Base-by-base conservation (phyloP, 495 filamentous ascomycete species). In the Penicillium roqueforti region DNA sequence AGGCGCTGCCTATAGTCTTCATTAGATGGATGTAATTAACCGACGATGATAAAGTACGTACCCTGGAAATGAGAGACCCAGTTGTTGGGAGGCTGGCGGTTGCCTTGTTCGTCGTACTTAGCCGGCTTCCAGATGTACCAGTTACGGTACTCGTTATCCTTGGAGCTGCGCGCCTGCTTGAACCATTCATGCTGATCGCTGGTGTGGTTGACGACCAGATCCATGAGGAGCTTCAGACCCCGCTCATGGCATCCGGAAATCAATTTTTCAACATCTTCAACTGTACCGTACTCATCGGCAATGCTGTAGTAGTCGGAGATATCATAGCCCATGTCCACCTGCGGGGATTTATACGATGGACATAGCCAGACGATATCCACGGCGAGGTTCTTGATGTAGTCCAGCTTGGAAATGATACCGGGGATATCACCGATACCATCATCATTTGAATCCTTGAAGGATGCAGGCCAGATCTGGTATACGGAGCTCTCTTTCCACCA, bases 171-270 rank as follows among this genome's bases (percentile, higher is more conserved):
- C 6, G 85, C 86, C 48, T 88, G 77, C 57, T 81, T 72, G 68
- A 91, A 91, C 87, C 88, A 91, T 26, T 77, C 76, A 58, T 89
- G 85, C 69, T 89, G 77, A 53, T 88, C 82, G n/a, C 80, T 85
- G n/a, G 85, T 89, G 66, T 91, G 88, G 58, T 91, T 91, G 34
- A 89, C 80, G 0, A 91, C 87, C 20, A 90, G 67, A 63, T 91
- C 87, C 65, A 91, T 80, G 13, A 90, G 73, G 25, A 90, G 63
- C 61, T 81, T 87, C 83, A 91, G 87, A 3, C 76, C 84, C 10
- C 83, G 72, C 9, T 68, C 49, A 51, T 82, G 74, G 11, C 78
- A 70, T 11, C 75, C 83, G 29, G 77, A 32, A 31, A 87, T 80
- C 14, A 91, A 68, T 18, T 67, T 65, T n/a, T 88, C 85, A 14